Conservation (phyloP, 352 stramenopile species). For the Bremia lactucae region DNA sequence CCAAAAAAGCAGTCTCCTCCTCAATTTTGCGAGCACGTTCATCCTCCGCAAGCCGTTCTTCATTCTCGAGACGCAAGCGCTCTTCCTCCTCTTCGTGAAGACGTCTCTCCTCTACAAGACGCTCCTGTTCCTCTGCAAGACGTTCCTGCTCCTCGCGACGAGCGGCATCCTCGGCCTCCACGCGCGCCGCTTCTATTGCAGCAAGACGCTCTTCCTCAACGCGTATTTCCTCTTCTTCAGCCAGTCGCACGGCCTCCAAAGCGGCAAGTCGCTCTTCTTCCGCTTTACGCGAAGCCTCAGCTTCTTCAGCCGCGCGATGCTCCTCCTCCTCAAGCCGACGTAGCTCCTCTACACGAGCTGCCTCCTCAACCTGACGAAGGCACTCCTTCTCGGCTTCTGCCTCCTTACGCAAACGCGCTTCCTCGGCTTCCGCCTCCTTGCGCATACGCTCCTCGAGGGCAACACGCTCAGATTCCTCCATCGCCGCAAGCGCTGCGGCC, state of each 20-base stretch:
- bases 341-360: slow-evolving; percentile 15
- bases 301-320: slow-evolving; percentile 17
- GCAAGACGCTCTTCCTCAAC: slow-evolving; percentile 16
- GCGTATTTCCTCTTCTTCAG: slow-evolving; percentile 18
- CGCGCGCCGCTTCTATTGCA: slow-evolving; percentile 12
- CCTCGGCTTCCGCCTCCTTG: slow-evolving; percentile 13
- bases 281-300: slow-evolving; percentile 15
- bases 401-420: slow-evolving; percentile 19
- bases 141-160: slow-evolving; percentile 18
- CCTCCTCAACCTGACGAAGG: slow-evolving; percentile 17
- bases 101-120: slow-evolving; percentile 15
- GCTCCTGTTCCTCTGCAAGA: slow-evolving; percentile 17
- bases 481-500: slow-evolving; percentile 18
- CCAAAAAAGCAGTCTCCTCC: slow-evolving; percentile 9
- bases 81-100: slow-evolving; percentile 20
- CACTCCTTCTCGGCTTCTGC: slow-evolving; percentile 15
- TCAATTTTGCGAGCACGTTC: slow-evolving; percentile 15
- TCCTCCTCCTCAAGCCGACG: slow-evolving; percentile 28
- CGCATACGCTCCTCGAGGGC: slow-evolving; percentile 25
- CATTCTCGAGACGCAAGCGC: slow-evolving; percentile 19
- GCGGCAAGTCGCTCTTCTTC: slow-evolving; percentile 25
- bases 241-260: slow-evolving; percentile 20
- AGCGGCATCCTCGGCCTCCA: slow-evolving; percentile 9
- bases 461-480: slow-evolving; percentile 21
- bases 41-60: slow-evolving; percentile 18